Evolutionary conservation across 768 basidiomycete species (phyloP).

Genomic region (Tephrocybe sp.): DNA sequence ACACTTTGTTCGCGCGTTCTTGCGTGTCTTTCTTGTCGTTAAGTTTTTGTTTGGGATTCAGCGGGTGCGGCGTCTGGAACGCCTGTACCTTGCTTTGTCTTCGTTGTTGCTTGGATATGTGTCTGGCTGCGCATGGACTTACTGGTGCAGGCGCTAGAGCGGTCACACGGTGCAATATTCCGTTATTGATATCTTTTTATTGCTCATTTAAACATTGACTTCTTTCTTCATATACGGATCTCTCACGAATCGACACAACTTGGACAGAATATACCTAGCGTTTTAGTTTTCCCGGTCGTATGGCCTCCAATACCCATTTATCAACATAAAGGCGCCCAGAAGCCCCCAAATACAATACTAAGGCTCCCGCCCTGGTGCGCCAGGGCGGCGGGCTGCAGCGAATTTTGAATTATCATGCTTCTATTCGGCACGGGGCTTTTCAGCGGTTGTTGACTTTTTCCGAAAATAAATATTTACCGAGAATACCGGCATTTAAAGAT

Average conservation of each 20-base stretch:
- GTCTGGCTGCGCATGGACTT: background rate
- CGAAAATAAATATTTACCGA: too few species aligned
- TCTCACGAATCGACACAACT: background rate
- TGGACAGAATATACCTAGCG: background rate
- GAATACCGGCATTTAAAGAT: too few species aligned
- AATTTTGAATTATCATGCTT: too few species aligned
- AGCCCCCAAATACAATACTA: too few species aligned
- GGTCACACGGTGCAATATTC: background rate
- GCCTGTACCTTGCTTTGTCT: conserved; percentile 1
- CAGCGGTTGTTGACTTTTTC: too few species aligned
- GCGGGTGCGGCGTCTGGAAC: conserved; percentile 7
- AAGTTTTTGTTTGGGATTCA: too few species aligned
- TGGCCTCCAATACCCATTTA: conserved; percentile 9
- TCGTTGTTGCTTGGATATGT: background rate
- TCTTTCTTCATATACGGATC: background rate
- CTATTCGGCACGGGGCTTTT: too few species aligned
- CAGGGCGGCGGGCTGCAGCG: too few species aligned
- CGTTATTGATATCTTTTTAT: conserved; percentile 3
- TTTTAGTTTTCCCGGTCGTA: background rate
- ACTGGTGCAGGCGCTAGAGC: background rate
- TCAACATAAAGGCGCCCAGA: background rate
- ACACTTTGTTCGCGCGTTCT: background rate
- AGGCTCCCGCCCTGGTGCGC: too few species aligned
- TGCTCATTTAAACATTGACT: background rate
- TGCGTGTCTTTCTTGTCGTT: background rate